phyloP scores from a whole-genome alignment of 1,284 basidiomycete species.

The Leccinum fallax region DNA sequence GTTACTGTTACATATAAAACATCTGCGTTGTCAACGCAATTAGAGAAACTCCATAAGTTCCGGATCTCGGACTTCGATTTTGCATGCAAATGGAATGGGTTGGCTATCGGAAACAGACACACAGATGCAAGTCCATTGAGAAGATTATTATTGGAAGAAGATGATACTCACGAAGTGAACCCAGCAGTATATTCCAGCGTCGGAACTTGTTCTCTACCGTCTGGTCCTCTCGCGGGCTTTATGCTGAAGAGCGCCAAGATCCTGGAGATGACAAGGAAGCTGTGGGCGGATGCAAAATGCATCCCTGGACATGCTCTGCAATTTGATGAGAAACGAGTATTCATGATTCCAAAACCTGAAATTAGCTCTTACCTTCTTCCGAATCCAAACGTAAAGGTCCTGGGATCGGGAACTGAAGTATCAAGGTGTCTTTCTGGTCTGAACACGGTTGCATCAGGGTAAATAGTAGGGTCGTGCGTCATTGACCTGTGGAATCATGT shows the following conservation, averaged over 20 bases:
- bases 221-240: constrained; percentile 21
- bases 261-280: constrained; percentile 45
- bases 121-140: not conserved
- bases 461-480: constrained; percentile 15
- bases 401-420: constrained; percentile 8
- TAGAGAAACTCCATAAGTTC: constrained; percentile 5
- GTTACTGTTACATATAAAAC: not conserved
- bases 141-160: not conserved
- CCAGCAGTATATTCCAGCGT: constrained; percentile 9
- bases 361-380: constrained; percentile 33
- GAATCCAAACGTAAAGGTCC: constrained; percentile 39
- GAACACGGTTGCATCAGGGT: constrained; percentile 13
- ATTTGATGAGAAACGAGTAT: not conserved
- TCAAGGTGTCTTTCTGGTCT: constrained; percentile 20
- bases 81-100: constrained; percentile 4
- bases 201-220: constrained; percentile 33
- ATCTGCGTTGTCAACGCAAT: not conserved
- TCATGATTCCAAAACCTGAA: not conserved
- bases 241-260: constrained; percentile 45
- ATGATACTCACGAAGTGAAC: constrained; percentile 13
- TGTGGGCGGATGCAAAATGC: constrained; percentile 37
- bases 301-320: constrained; percentile 39
- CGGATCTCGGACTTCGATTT: constrained; percentile 6
- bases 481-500: constrained; percentile 9
- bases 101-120: not conserved